Percentiles rank a stretch among this genome's conserved stretches.
Conservation (phyloP, 1,284 basidiomycete genomes). For the Cutaneotrichosporon sp. region DNA sequence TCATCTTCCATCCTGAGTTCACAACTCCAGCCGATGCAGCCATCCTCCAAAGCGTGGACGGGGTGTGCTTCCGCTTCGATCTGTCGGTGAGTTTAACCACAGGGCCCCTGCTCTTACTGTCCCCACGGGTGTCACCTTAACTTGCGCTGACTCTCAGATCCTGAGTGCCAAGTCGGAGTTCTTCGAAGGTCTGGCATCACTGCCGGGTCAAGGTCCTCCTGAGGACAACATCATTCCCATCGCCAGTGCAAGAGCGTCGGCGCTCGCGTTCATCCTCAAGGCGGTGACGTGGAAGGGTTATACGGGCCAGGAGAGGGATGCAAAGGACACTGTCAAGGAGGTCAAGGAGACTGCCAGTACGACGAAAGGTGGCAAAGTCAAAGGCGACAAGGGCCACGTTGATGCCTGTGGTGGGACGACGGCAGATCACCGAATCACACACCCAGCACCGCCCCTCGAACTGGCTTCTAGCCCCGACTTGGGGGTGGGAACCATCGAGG, state of each 20-base stretch:
- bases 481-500: neutral
- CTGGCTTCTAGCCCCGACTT: neutral
- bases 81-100: neutral
- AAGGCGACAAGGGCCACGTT: too few relatives aligned
- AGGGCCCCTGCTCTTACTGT: too few relatives aligned
- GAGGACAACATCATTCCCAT: neutral
- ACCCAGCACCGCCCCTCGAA: neutral
- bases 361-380: too few relatives aligned
- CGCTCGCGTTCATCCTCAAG: neutral
- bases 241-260: neutral
- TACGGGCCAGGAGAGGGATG: too few relatives aligned
- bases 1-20: neutral
- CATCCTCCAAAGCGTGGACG: neutral
- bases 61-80: neutral
- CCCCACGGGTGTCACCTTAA: too few relatives aligned
- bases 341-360: too few relatives aligned
- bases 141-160: neutral
- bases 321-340: too few relatives aligned
- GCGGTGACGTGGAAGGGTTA: neutral
- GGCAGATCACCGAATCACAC: too few relatives aligned
- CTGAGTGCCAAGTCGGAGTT: neutral
- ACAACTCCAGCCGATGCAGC: neutral
- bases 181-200: neutral
- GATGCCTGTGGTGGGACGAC: too few relatives aligned
- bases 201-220: neutral